A percentile compares a stretch with the other conserved stretches of the same genome.
These are phyloP conservation scores for Lipomyces japonicus DNA, from an alignment of 805 yeast species.

Conservation along the genomic window DNA sequence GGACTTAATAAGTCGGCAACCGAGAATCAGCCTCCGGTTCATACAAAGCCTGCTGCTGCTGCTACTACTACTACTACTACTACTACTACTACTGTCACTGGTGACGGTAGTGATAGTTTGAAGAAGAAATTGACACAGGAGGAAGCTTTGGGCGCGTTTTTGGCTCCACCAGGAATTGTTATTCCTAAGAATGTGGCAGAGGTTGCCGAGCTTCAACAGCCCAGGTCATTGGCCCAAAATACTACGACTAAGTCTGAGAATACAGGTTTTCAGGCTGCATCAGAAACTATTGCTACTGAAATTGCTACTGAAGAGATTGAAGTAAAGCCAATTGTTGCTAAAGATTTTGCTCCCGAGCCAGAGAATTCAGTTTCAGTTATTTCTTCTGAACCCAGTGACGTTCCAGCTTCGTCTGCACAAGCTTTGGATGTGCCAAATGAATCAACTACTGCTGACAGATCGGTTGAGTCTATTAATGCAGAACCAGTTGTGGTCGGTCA, in stretches of 20 bases:
- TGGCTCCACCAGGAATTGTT: constrained; percentile 61
- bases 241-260: no score
- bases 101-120: no score
- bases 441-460: neutral
- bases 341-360: no score
- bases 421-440: no score
- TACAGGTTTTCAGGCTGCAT: no score
- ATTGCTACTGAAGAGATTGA: neutral
- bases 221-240: no score
- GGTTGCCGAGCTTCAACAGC: constrained; percentile 60
- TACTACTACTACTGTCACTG: neutral
- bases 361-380: no score
- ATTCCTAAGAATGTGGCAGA: constrained; percentile 60
- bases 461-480: neutral
- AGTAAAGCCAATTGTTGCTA: neutral
- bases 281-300: neutral
- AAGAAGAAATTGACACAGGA: constrained; percentile 2
- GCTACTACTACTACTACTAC: constrained; percentile 1
- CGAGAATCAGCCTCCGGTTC: neutral
- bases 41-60: neutral
- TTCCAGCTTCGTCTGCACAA: no score
- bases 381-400: no score
- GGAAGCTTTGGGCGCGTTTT: constrained; percentile 12
- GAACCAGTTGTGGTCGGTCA: neutral
- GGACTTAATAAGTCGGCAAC: neutral